phyloP scores from a whole-genome alignment of 805 yeast species.

The Dipodascus geniculatus region DNA sequence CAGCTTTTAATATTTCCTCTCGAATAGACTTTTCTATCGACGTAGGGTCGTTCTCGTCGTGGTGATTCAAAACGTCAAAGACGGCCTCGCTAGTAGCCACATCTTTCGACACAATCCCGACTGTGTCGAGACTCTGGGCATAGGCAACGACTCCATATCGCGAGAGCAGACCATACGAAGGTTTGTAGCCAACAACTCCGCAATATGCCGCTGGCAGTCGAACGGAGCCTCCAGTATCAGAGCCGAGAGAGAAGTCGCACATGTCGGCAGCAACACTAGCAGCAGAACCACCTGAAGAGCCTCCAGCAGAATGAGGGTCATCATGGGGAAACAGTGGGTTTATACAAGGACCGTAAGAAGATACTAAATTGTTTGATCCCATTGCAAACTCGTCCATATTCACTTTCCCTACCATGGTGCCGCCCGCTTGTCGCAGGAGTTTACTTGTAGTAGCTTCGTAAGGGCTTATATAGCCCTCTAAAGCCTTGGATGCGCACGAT shows the following conservation, averaged over 20 bases:
- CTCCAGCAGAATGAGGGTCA: conserved; percentile 52
- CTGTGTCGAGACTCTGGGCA: conserved; percentile 91
- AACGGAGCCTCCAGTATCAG: conserved; percentile 97
- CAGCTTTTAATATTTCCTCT: background rate
- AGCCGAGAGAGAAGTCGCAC: conserved; percentile 72
- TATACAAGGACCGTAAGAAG: conserved; percentile 23
- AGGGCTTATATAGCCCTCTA: conserved; percentile 55
- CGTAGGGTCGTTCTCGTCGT: conserved; percentile 76
- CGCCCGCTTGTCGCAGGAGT: conserved; percentile 42
- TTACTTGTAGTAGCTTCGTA: conserved; percentile 65
- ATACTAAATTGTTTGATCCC: conserved; percentile 45
- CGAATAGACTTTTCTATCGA: conserved; percentile 22
- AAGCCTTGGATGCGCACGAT: conserved; percentile 64
- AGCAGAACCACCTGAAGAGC: conserved; percentile 94
- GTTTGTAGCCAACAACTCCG: conserved; percentile 80
- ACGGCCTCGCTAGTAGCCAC: conserved; percentile 35
- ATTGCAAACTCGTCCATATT: conserved; percentile 96
- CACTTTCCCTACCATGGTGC: conserved; percentile 56
- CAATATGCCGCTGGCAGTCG: conserved; percentile 86
- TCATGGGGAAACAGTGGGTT: conserved; percentile 32
- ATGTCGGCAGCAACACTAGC: conserved; percentile 71
- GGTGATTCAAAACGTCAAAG: conserved; percentile 42
- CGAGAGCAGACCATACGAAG: conserved; percentile 84
- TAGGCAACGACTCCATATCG: conserved; percentile 87
- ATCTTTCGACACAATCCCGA: conserved; percentile 61